Evolutionary conservation across 306 rosid genomes (phyloP).

Genomic region (Cucumis hystrix): DNA sequence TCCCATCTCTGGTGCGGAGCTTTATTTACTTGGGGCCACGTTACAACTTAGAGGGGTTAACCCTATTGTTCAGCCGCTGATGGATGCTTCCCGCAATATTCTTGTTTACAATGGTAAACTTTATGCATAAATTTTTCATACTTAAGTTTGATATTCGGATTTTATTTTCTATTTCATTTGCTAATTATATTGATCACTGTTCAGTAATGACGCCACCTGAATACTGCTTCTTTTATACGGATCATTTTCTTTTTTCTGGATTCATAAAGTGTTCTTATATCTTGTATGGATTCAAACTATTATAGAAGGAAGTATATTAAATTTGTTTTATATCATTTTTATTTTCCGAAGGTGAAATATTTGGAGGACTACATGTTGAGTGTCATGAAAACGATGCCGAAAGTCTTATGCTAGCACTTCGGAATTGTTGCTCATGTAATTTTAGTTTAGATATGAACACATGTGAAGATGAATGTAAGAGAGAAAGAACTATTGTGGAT

Average conservation of each 20-base stretch:
- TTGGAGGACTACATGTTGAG: constrained; percentile 51
- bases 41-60: constrained; percentile 67
- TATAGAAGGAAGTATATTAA: neutral
- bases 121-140: neutral
- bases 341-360: constrained; percentile 59
- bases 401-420: constrained; percentile 52
- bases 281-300: neutral
- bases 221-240: neutral
- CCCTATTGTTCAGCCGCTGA: constrained; percentile 62
- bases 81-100: constrained; percentile 44
- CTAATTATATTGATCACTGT: neutral
- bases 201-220: neutral
- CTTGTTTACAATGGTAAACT: constrained; percentile 61
- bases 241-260: neutral
- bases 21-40: constrained; percentile 62
- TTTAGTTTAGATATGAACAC: constrained; percentile 12
- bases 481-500: constrained; percentile 30
- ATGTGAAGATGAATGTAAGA: constrained; percentile 12
- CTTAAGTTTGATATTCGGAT: neutral
- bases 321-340: neutral
- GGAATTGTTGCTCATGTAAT: constrained; percentile 35
- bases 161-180: neutral
- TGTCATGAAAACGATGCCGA: constrained; percentile 60
- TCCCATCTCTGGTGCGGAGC: constrained; percentile 17
- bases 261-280: neutral